phyloP scores from a whole-genome alignment of 1,284 basidiomycete species.

The Rhodotorula sp. region DNA sequence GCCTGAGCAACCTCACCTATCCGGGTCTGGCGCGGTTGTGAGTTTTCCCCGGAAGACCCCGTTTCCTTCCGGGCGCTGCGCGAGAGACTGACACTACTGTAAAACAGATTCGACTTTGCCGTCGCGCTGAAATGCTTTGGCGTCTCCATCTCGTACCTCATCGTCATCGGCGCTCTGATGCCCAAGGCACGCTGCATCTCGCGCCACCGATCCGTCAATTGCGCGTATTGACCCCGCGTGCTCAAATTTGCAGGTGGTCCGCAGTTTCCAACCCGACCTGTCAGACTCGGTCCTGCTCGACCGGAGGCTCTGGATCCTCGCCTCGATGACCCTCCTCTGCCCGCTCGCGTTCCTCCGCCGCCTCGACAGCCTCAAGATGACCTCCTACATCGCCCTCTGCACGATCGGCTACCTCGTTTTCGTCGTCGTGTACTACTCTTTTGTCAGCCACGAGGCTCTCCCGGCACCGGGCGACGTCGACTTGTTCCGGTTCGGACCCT shows the following conservation, averaged over 20 bases:
- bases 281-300: slow-evolving; percentile 57
- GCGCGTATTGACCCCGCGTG: not conserved
- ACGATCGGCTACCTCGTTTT: slow-evolving; percentile 62
- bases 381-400: slow-evolving; percentile 79
- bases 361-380: slow-evolving; percentile 62
- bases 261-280: slow-evolving; percentile 70
- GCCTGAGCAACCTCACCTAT: slow-evolving; percentile 79
- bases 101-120: slow-evolving; percentile 66
- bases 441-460: slow-evolving; percentile 36
- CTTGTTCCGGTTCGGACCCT: slow-evolving; percentile 65
- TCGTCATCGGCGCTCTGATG: slow-evolving; percentile 88
- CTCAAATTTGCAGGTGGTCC: slow-evolving; percentile 65
- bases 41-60: slow-evolving; percentile 25
- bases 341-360: slow-evolving; percentile 81
- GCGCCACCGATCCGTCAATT: not conserved
- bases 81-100: not conserved
- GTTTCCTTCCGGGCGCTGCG: not conserved
- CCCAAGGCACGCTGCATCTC: slow-evolving; percentile 52
- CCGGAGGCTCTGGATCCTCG: slow-evolving; percentile 76
- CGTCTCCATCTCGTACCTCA: slow-evolving; percentile 83
- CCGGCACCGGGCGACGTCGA: slow-evolving; percentile 29
- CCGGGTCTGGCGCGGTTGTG: slow-evolving; percentile 51
- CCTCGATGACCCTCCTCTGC: slow-evolving; percentile 77
- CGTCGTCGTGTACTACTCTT: slow-evolving; percentile 46
- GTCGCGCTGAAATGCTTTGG: slow-evolving; percentile 96